Conservation (phyloP, 257 asterid genomes). For the Jacaranda copaia region DNA sequence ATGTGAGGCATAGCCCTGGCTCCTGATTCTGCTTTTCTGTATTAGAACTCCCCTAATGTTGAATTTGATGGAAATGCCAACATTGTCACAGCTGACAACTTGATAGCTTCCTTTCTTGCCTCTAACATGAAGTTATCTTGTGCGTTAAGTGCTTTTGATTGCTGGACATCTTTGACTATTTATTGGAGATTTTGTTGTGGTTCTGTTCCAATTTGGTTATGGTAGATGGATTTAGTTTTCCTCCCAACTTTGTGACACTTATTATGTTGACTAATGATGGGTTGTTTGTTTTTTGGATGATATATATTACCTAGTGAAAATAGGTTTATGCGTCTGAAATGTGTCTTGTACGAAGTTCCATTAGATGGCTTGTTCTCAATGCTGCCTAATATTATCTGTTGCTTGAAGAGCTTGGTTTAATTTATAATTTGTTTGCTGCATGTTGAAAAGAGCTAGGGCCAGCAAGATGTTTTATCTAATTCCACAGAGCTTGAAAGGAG, state of each 20-base stretch:
- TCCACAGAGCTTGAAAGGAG: neutral
- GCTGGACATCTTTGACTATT: slow-evolving; percentile 14
- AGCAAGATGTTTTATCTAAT: slow-evolving; percentile 6
- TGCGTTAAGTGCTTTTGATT: slow-evolving; percentile 18
- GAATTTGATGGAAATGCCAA: neutral
- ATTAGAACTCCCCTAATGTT: neutral
- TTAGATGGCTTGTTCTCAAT: neutral
- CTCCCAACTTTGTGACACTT: neutral
- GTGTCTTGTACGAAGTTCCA: neutral
- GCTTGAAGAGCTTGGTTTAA: neutral
- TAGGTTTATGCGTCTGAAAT: too few relatives aligned
- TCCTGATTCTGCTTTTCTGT: neutral
- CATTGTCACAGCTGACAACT: neutral
- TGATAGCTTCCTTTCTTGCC: neutral
- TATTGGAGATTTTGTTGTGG: slow-evolving; percentile 3
- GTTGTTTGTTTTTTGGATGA: neutral
- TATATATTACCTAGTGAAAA: neutral
- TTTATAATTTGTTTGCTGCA: neutral
- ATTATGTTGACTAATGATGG: neutral
- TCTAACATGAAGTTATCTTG: neutral
- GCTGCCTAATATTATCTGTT: too few relatives aligned
- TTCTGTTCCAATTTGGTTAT: neutral
- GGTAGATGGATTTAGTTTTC: slow-evolving; percentile 24
- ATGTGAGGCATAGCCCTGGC: neutral
- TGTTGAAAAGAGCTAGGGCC: neutral